phyloP scores from a whole-genome alignment of 2,329 filamentous ascomycete genomes.

The Lachnellula cervina region DNA sequence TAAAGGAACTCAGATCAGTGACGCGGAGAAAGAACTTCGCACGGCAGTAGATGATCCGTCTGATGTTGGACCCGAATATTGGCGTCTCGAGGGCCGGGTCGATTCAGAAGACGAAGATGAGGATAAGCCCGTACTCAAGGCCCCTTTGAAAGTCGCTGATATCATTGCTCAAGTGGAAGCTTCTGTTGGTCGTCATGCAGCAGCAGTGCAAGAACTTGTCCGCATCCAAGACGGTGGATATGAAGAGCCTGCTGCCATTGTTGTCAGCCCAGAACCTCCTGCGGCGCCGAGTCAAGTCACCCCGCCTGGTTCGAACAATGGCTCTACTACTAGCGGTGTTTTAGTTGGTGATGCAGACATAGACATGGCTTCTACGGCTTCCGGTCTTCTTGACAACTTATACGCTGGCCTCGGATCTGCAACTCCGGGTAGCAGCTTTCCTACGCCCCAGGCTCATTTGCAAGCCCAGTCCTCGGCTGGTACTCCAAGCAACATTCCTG shows the following conservation, averaged over 20 bases:
- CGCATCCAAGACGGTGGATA: constrained; percentile 76
- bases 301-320: constrained; percentile 50
- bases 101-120: constrained; percentile 46
- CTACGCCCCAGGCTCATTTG: constrained; percentile 55
- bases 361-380: constrained; percentile 59
- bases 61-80: constrained; percentile 54
- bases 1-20: constrained; percentile 62
- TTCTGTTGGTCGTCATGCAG: constrained; percentile 61
- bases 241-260: constrained; percentile 44
- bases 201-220: constrained; percentile 58
- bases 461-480: constrained; percentile 54
- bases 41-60: constrained; percentile 52
- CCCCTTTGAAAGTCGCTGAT: constrained; percentile 55
- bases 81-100: constrained; percentile 56
- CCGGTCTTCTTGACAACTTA: constrained; percentile 64
- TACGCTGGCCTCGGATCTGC: constrained; percentile 54
- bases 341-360: constrained; percentile 57
- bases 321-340: constrained; percentile 49
- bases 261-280: constrained; percentile 17
- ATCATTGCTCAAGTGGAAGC: constrained; percentile 72
- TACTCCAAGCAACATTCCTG: constrained; percentile 46
- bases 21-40: constrained; percentile 72
- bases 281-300: constrained; percentile 34
- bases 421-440: constrained; percentile 50
- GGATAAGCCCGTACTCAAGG: constrained; percentile 22